These are phyloP conservation scores for Phytophthora syringae DNA, from an alignment of 352 stramenopile genomes.

Conservation along the genomic window DNA sequence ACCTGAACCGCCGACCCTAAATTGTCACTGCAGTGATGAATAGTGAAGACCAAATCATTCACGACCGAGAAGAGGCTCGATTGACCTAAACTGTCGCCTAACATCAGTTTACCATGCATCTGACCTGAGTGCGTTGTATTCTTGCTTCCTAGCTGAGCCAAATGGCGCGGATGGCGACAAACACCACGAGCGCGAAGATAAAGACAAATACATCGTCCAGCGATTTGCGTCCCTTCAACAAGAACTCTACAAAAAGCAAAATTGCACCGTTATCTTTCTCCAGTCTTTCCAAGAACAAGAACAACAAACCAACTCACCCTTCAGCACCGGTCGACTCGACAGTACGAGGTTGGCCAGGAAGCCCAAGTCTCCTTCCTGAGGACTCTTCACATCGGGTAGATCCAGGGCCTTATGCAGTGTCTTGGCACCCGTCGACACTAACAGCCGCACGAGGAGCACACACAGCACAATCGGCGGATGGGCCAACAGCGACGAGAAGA, in stretches of 20 bases:
- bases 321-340: conserved; percentile 63
- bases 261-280: conserved; percentile 4
- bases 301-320: conserved; percentile 43
- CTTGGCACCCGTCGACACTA: conserved; percentile 51
- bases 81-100: conserved; percentile 17
- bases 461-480: conserved; percentile 73
- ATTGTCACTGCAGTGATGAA: not conserved
- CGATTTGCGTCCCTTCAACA: conserved; percentile 71
- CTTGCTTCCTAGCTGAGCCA: conserved; percentile 36
- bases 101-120: conserved; percentile 3
- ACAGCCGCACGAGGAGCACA: conserved; percentile 63
- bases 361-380: conserved; percentile 70
- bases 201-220: conserved; percentile 82
- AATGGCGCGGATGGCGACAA: conserved; percentile 51
- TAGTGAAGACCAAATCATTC: not conserved
- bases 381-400: conserved; percentile 67
- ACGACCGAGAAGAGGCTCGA: conserved; percentile 2
- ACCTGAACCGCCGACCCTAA: conserved; percentile 14
- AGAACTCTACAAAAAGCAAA: conserved; percentile 47
- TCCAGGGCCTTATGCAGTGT: conserved; percentile 46
- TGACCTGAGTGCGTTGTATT: conserved; percentile 5
- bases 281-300: not conserved
- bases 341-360: conserved; percentile 70
- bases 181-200: conserved; percentile 66
- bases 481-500: conserved; percentile 55